phyloP scores from a whole-genome alignment of 768 basidiomycete species.

The Amanita muscaria region DNA sequence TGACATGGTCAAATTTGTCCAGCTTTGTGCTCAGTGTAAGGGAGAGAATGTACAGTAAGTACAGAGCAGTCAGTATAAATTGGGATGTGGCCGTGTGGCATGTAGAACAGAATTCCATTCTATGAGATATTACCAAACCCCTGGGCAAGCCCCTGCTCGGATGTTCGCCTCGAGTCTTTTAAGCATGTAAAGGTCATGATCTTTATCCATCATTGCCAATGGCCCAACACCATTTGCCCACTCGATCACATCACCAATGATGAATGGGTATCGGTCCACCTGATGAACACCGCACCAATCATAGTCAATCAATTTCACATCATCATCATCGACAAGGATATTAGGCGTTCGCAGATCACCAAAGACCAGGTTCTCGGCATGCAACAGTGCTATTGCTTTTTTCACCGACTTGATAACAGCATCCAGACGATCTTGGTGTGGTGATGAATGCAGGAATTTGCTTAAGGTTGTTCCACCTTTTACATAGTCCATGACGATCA shows the following conservation, averaged over 20 bases:
- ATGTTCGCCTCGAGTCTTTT: conserved; percentile 2
- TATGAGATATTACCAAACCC: conserved; percentile 1
- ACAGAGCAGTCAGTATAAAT: no score
- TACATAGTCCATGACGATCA: conserved; percentile 14
- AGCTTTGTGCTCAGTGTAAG: no score
- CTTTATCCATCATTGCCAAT: conserved; percentile 4
- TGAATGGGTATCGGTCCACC: conserved; percentile 12
- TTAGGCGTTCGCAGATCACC: conserved; percentile 14
- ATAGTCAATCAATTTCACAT: conserved; percentile 13
- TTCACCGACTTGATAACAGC: conserved; percentile 1
- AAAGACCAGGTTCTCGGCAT: conserved; percentile 11
- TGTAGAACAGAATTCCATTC: conserved; percentile 2
- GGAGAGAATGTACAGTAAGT: no score
- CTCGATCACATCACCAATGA: conserved; percentile 5
- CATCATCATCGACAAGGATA: conserved; percentile 10
- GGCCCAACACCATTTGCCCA: conserved; percentile 6
- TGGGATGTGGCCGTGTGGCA: no score
- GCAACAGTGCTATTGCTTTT: conserved; percentile 8
- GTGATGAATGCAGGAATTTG: background rate
- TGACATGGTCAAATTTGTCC: no score
- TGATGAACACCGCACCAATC: conserved; percentile 14
- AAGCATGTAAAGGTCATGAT: conserved; percentile 4
- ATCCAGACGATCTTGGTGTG: background rate
- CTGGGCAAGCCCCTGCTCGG: background rate
- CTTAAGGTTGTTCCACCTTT: conserved; percentile 8